phyloP scores from a whole-genome alignment of 371 early-diverging fungal genomes.

The Rhizopus sp. region DNA sequence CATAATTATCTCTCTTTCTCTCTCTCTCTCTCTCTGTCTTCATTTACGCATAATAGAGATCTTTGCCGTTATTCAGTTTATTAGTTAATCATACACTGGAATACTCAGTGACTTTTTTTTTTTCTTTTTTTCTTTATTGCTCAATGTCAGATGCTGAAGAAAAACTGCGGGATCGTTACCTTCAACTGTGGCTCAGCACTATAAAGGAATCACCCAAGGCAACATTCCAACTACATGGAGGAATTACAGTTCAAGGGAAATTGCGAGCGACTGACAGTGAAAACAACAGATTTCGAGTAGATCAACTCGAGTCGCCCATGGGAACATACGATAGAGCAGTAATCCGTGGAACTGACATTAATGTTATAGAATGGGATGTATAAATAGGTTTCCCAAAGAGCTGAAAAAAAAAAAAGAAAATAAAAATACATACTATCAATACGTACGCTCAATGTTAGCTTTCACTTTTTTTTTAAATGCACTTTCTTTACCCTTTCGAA shows the following conservation, averaged over 20 bases:
- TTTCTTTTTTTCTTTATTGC: neutral
- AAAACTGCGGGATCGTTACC: conserved; percentile 40
- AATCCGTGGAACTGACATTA: conserved; percentile 54
- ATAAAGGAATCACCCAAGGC: conserved; percentile 22
- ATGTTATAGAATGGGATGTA: conserved; percentile 26
- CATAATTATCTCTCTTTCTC: too few relatives aligned
- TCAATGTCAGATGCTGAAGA: conserved; percentile 14
- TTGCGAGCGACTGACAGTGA: conserved; percentile 49
- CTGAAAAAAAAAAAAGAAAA: neutral
- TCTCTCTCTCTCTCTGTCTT: too few relatives aligned
- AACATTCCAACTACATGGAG: conserved; percentile 35
- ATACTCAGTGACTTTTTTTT: neutral
- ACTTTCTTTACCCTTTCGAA: too few relatives aligned
- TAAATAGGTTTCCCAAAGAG: neutral
- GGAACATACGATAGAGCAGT: conserved; percentile 51
- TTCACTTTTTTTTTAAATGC: too few relatives aligned
- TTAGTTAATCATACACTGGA: neutral
- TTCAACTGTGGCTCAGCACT: conserved; percentile 47
- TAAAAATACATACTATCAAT: too few relatives aligned
- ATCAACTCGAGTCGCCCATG: conserved; percentile 47
- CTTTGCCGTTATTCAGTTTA: too few relatives aligned
- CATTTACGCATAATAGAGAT: too few relatives aligned
- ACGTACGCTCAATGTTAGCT: too few relatives aligned
- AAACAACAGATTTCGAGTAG: conserved; percentile 52
- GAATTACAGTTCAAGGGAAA: conserved; percentile 38